Base-by-base conservation (phyloP, 108 stramenopile genomes). In the Discostella pseudostelligera region DNA sequence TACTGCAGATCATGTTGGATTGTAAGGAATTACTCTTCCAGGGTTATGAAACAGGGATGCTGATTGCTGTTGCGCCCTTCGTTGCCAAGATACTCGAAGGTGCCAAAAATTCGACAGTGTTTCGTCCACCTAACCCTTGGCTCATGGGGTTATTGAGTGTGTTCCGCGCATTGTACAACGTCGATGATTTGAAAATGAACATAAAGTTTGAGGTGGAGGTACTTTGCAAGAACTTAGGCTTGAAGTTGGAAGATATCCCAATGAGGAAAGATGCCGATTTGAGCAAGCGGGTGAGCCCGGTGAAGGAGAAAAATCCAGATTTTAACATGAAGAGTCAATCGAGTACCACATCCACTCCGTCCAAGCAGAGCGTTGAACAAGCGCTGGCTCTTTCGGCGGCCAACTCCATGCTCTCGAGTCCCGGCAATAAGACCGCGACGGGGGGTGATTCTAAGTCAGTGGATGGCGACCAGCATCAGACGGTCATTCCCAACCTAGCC, bases 181-280 rank as follows among this genome's bases (percentile, higher is more conserved):
- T 99, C 32, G 90, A 96, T 29, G 96, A 97, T 56, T 84, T 99
- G 67, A 99, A 99, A 79, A 96, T 99, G 91, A 99, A 99, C 72
- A 97, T 99, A 83, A 98, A 98, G 72, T 99, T 99, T 62, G 99
- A 98, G 74, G 91, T 99, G 35, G 97, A 98, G 78, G 96, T 98
- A 39, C 79, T 99, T 10, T 99, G 97, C 84, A 98, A 98, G 82
- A 95, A 96, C 73, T 76, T 99, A 32, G 88, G 89, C 47, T 76
- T 98, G 1, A 93, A 85, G 47, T 64, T 99, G 21, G 93, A 92
- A 45, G 98, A 96, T 35, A 93, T 99, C 44, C 94, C 95, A 12
- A 80, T 84, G 50, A 81, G 83, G 14, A 74, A 56, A 16, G 74
- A 76, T 35, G 63, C 65, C 29, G 89, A 89, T 47, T 73, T 96